Evolutionary conservation across 2,329 filamentous ascomycete species (phyloP), one percentile per base, ranked within the genome.

Genomic region (Diaporthe velutina): DNA sequence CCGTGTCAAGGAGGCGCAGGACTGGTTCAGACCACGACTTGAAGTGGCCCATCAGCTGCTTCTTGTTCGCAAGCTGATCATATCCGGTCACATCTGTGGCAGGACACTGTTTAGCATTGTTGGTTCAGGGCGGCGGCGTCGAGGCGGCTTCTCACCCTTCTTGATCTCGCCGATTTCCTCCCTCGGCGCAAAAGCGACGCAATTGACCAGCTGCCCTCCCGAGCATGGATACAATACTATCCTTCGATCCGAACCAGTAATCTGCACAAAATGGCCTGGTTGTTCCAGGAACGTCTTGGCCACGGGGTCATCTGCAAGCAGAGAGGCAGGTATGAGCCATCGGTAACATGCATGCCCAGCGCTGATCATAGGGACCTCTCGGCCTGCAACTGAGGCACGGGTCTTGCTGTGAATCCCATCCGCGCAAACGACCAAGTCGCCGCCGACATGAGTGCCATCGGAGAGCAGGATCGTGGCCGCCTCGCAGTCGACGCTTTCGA

Each of bases 61-160:
- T 55, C 72, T 76, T 76, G 68, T 68, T 72, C 17, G 67, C 72
- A 6, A 17, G 52, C 68, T 76, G 74, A 54, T 76, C 74, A 64
- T 76, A 74, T 1, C 68, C 72, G 22, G 67, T 76, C 54, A 68
- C 30, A n/a, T 70, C 74, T 76, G 54, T 13, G 22, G 25, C 22
- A n/a, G 22, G 33, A 5, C 9, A 17, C 15, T 17, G 45, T 57
- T 58, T n/a, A 71, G 58, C 22, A 42, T 48, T 28, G 2, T 7
- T 30, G 1, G 10, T 10, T 9, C 35, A 19, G n/a, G 4, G 28
- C 4, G 12, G 25, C 30, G 42, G 15, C 2, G 28, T 38, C 9
- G 30, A 28, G 40, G 17, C 30, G 10, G 17, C 2, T 6, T 35
- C 54, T 45, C 30, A 71, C 74, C 74, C 40, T 54, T 71, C 45